Base-by-base conservation (phyloP, 2,329 filamentous ascomycete species). In the Epichloe scottii region DNA sequence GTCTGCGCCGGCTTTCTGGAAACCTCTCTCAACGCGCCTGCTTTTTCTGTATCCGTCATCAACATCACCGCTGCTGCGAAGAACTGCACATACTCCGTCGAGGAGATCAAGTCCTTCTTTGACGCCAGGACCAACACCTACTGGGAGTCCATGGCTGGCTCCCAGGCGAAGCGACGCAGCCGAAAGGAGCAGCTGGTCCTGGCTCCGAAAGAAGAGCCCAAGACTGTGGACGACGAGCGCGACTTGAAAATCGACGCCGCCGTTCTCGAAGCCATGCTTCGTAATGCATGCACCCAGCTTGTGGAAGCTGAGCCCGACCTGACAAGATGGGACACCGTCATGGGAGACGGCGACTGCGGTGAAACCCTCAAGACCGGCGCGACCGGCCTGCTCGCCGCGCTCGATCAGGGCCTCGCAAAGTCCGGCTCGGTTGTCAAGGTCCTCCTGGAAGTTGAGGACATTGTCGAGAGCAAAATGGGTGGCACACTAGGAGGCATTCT, bases 21-120 rank as follows among this genome's bases (percentile, higher is more conserved):
- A 74, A 87, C 84, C 0, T 85, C 81, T 15, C 73, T 88, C 58
- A 87, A 87, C 56, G 84, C 82, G 0, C 76, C 83, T 0, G 84
- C 82, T 0, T 87, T 87, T 60, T 84, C 80, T 14, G 74, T 87
- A 5, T 84, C 82, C 3, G 58, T 87, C 46, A 67, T 85, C 59
- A 85, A 82, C 62, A 61, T 81, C 39, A 73, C 74, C 0, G 71
- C 69, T 0, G 70, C 73, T 0, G 70, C 75, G 0, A 59, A 60
- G 46, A 68, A 68, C 53, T 73, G 69, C 59, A 56, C 65, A 2
- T 77, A 76, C 61, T 71, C 71, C 0, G 64, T 62, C 37, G 70
- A 68, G 1, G 73, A 81, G 10, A 76, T 87, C 68, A 74, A 84
- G 54, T 67, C 70, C 17, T 77, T 87, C 54, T 71, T 85, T n/a